Conservation (phyloP, 2,329 filamentous ascomycete genomes). For the Clonostachys rhizophaga region DNA sequence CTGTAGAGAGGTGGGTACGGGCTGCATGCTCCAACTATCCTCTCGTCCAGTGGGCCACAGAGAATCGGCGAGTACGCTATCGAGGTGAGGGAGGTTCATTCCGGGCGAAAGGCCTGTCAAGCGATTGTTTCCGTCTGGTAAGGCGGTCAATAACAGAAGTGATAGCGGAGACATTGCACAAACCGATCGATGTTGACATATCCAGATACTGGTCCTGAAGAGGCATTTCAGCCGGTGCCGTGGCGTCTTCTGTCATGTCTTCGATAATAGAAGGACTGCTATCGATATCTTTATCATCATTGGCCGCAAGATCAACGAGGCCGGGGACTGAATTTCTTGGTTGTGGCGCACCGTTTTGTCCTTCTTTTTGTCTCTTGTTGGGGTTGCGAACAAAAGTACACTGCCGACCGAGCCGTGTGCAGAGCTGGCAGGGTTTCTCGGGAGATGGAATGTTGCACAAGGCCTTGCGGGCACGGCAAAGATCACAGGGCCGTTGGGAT, state of each 20-base stretch:
- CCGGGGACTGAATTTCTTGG: not conserved
- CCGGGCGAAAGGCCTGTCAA: too few species aligned
- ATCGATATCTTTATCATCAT: not conserved
- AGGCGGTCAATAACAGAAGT: too few species aligned
- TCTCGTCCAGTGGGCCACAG: too few species aligned
- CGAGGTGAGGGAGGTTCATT: too few species aligned
- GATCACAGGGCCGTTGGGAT: conserved; percentile 11
- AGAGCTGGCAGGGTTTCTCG: conserved; percentile 13
- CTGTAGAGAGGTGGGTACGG: too few species aligned
- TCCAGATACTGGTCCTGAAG: not conserved
- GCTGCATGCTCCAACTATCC: too few species aligned
- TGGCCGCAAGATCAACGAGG: not conserved
- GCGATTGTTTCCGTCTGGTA: too few species aligned
- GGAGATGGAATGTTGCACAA: conserved; percentile 17
- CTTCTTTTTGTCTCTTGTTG: conserved; percentile 7
- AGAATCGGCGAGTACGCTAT: too few species aligned
- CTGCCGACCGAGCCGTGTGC: conserved; percentile 10
- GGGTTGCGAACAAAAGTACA: conserved; percentile 14
- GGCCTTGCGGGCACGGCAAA: conserved; percentile 13
- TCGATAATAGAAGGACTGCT: not conserved
- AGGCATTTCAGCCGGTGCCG: not conserved
- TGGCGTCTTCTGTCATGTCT: not conserved
- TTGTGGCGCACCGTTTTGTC: not conserved
- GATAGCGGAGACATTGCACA: too few species aligned
- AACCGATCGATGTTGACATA: too few species aligned